phyloP scores from a whole-genome alignment of 306 rosid genomes.

The Dicorynia guianensis region DNA sequence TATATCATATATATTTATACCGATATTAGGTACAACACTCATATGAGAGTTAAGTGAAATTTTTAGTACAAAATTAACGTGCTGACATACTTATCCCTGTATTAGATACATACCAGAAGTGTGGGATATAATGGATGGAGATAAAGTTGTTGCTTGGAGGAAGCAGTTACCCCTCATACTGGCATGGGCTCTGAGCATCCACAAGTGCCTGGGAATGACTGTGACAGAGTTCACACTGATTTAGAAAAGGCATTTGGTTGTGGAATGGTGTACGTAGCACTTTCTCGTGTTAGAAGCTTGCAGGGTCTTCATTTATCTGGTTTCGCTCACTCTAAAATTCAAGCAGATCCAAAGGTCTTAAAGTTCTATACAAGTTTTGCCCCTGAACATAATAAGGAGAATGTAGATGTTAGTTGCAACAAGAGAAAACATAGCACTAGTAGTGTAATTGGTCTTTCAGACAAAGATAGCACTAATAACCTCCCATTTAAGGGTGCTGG shows the following conservation, averaged over 20 bases:
- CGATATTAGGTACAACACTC: no score
- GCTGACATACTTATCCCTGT: no score
- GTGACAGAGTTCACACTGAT: slow-evolving; percentile 52
- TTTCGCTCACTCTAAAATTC: slow-evolving; percentile 46
- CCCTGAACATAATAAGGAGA: slow-evolving; percentile 10
- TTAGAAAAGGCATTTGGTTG: slow-evolving; percentile 52
- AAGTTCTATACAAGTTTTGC: slow-evolving; percentile 46
- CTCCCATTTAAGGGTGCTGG: no score
- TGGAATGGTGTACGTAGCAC: slow-evolving; percentile 67
- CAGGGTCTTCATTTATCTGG: slow-evolving; percentile 58
- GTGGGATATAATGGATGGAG: slow-evolving; percentile 52
- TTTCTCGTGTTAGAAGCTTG: slow-evolving; percentile 59
- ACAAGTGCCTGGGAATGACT: slow-evolving; percentile 73
- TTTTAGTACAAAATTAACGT: no score
- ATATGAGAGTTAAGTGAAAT: no score
- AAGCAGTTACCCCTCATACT: slow-evolving; percentile 61
- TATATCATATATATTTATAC: no score
- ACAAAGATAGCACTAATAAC: not conserved
- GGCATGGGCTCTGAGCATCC: slow-evolving; percentile 71
- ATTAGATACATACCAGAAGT: no score
- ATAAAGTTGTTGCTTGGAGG: slow-evolving; percentile 49
- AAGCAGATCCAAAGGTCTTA: slow-evolving; percentile 52
- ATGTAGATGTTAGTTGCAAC: slow-evolving; percentile 21
- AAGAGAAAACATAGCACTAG: slow-evolving; percentile 15
- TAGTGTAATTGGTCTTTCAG: slow-evolving; percentile 8